Percentiles rank a stretch among this genome's conserved stretches.
Evolutionary conservation across 371 early-diverging fungal species (phyloP).

Genomic region (Mucor saturninus): DNA sequence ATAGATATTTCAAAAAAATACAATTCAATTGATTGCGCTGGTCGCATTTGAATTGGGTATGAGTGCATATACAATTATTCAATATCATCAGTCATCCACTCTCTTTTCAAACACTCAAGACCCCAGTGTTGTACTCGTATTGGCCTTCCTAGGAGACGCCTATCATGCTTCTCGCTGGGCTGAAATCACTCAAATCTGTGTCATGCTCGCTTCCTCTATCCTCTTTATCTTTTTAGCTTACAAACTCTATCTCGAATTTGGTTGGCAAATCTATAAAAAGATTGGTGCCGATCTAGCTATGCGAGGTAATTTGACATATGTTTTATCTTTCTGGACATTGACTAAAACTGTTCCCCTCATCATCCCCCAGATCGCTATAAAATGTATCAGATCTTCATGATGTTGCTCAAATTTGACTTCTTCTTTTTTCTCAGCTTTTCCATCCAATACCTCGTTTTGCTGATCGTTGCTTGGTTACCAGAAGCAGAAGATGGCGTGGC

Average conservation of each 20-base stretch:
- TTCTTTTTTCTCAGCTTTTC: conserved; percentile 89
- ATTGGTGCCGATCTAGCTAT: conserved; percentile 91
- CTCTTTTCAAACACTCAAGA: conserved; percentile 39
- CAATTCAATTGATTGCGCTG: conserved; percentile 56
- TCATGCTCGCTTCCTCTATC: conserved; percentile 42
- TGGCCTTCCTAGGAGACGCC: conserved; percentile 34
- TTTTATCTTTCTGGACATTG: neutral
- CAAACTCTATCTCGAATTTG: conserved; percentile 55
- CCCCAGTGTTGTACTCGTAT: conserved; percentile 23
- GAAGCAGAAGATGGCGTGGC: conserved; percentile 46
- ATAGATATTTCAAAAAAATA: conserved; percentile 56
- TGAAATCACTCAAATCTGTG: conserved; percentile 49
- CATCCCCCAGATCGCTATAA: conserved; percentile 71
- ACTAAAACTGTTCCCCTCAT: neutral
- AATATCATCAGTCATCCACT: conserved; percentile 51
- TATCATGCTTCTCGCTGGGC: conserved; percentile 52
- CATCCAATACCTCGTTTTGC: conserved; percentile 81
- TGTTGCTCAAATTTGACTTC: conserved; percentile 86
- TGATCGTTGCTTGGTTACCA: conserved; percentile 65
- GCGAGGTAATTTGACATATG: conserved; percentile 59
- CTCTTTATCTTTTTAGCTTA: conserved; percentile 48
- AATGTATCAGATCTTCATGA: conserved; percentile 85
- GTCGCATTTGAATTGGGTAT: conserved; percentile 54
- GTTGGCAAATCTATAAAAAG: conserved; percentile 92
- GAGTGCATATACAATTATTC: conserved; percentile 51